Conservation (phyloP, 805 yeast species). For the Wickerhamiella azyma region DNA sequence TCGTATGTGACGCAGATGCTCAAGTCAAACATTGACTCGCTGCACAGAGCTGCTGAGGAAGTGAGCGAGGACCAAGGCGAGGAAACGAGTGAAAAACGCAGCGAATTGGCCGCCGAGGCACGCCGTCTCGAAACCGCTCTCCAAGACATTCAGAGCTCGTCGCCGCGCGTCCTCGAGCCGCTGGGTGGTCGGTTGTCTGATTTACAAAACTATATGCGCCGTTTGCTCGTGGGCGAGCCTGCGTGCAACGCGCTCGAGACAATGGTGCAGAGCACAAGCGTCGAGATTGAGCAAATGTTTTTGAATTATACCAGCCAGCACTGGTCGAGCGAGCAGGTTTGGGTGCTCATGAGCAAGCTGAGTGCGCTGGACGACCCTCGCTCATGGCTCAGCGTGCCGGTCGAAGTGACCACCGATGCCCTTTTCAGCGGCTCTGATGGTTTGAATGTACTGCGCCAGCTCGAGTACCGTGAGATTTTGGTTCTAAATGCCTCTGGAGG, state of each 20-base stretch:
- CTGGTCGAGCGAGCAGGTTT: constrained; percentile 70
- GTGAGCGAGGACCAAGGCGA: not conserved
- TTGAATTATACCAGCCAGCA: constrained; percentile 30
- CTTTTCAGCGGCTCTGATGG: constrained; percentile 33
- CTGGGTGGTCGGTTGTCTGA: constrained; percentile 94
- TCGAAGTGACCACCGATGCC: constrained; percentile 20
- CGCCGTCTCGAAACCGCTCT: constrained; percentile 26
- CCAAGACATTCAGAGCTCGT: constrained; percentile 23
- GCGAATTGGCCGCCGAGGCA: not conserved
- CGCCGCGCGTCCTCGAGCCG: constrained; percentile 36
- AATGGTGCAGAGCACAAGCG: constrained; percentile 73
- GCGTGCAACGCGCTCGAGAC: constrained; percentile 64
- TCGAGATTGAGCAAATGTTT: constrained; percentile 76
- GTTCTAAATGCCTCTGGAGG: constrained; percentile 67
- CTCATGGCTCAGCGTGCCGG: constrained; percentile 16
- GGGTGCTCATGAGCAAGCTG: constrained; percentile 63
- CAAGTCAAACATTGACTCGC: not conserved
- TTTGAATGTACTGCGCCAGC: constrained; percentile 38
- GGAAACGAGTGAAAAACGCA: not conserved
- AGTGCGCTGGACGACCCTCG: constrained; percentile 23
- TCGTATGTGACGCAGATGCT: constrained; percentile 38
- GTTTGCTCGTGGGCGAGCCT: constrained; percentile 76
- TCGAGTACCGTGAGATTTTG: constrained; percentile 71
- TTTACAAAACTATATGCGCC: constrained; percentile 75
- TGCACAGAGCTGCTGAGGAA: not conserved